These are phyloP conservation scores for Sporisorium iseilematis-ciliati DNA, from an alignment of 1,284 basidiomycete genomes.

Conservation along the genomic window DNA sequence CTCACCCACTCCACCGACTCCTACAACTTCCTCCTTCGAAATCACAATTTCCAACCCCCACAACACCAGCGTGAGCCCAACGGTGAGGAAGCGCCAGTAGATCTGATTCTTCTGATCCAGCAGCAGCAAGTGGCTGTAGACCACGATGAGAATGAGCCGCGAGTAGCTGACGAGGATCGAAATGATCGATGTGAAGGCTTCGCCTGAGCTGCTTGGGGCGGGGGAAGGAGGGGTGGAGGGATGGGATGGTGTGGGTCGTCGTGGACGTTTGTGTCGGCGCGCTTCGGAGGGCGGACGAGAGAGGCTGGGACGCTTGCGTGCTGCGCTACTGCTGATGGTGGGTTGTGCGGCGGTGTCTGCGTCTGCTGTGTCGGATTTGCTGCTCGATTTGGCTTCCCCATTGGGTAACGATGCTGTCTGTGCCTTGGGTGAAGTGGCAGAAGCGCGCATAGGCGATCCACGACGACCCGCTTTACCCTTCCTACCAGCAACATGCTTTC, in stretches of 20 bases:
- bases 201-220: background rate
- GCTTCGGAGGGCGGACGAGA: slow-evolving; percentile 35
- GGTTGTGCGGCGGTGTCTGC: background rate
- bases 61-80: slow-evolving; percentile 60
- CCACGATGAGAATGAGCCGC: slow-evolving; percentile 65
- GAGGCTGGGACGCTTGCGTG: slow-evolving; percentile 31
- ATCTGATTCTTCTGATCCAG: slow-evolving; percentile 67
- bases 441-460: background rate
- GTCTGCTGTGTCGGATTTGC: background rate
- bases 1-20: slow-evolving; percentile 33
- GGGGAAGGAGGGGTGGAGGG: slow-evolving; percentile 6
- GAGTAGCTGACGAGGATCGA: slow-evolving; percentile 62
- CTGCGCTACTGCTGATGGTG: too few species aligned
- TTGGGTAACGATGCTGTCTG: background rate
- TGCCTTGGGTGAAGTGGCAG: background rate
- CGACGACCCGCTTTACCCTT: slow-evolving; percentile 4
- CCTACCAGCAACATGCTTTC: background rate
- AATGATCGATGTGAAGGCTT: slow-evolving; percentile 46
- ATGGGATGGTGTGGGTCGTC: slow-evolving; percentile 5
- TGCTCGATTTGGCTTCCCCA: background rate
- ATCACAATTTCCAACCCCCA: slow-evolving; percentile 67
- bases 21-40: slow-evolving; percentile 49
- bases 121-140: slow-evolving; percentile 66
- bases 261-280: slow-evolving; percentile 37
- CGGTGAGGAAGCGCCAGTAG: slow-evolving; percentile 68